phyloP scores from a whole-genome alignment of 345 rosid genomes.

The Schrenkiella parvula region DNA sequence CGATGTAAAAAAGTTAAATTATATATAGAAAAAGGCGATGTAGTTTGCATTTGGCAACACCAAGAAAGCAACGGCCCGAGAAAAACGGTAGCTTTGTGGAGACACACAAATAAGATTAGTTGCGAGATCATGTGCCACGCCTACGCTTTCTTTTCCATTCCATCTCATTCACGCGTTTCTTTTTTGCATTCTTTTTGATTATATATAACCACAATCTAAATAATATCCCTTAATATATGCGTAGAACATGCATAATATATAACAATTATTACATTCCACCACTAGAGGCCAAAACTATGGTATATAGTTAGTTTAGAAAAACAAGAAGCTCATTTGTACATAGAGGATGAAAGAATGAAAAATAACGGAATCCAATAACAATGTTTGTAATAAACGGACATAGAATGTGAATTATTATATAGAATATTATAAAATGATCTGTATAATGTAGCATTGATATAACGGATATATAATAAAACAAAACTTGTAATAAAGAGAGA shows the following conservation, averaged over 20 bases:
- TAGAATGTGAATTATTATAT: constrained; percentile 29
- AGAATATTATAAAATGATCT: constrained; percentile 26
- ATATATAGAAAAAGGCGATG: constrained; percentile 1
- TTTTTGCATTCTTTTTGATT: background rate
- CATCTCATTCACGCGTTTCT: constrained; percentile 35
- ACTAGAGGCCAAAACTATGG: constrained; percentile 23
- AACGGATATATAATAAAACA: constrained; percentile 17
- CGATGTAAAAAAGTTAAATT: constrained; percentile 4
- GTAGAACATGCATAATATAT: constrained; percentile 28
- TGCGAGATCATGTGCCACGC: constrained; percentile 37
- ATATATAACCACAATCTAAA: constrained; percentile 19
- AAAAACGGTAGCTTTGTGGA: constrained; percentile 34
- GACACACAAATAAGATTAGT: constrained; percentile 31
- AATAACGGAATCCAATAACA: constrained; percentile 40
- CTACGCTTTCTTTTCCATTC: constrained; percentile 28
- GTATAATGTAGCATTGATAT: constrained; percentile 25
- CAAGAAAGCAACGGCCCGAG: constrained; percentile 28
- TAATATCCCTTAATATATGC: constrained; percentile 35
- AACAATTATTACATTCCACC: constrained; percentile 21
- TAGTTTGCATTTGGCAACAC: constrained; percentile 28
- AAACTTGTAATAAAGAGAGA: constrained; percentile 19
- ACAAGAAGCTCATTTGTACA: constrained; percentile 7
- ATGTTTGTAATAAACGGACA: constrained; percentile 40
- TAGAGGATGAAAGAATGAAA: constrained; percentile 32
- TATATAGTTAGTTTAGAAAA: background rate